Percentiles rank a stretch among this genome's conserved stretches.
Conservation (phyloP, 306 rosid genomes). For the Trifolium fragiferum region DNA sequence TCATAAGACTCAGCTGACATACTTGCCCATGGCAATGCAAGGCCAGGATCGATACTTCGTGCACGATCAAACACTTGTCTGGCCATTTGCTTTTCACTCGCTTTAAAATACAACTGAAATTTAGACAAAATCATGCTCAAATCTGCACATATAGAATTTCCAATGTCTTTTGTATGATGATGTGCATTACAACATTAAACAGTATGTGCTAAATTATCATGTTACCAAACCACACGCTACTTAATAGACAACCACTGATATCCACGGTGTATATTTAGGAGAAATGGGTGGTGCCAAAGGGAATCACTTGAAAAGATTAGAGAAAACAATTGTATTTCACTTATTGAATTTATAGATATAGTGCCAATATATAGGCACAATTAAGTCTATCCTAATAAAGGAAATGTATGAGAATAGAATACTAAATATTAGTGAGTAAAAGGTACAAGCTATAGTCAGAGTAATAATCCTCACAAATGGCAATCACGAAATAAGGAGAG, state of each 20-base stretch:
- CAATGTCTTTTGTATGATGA: not conserved
- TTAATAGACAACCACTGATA: not conserved
- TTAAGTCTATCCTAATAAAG: not conserved
- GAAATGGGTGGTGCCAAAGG: not conserved
- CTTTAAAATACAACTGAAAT: constrained; percentile 71
- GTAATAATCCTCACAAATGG: not conserved
- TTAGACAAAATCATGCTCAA: constrained; percentile 17
- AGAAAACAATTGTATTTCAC: not conserved
- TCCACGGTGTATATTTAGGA: not conserved
- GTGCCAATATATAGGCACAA: not conserved
- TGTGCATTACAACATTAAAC: not conserved
- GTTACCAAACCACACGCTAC: not conserved
- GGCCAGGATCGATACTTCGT: constrained; percentile 92
- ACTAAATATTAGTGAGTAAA: not conserved
- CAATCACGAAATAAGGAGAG: not conserved
- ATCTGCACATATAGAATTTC: constrained; percentile 12
- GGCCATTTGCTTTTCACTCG: constrained; percentile 71
- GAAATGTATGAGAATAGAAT: not conserved
- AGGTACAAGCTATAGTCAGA: not conserved
- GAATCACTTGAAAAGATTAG: constrained; percentile 2
- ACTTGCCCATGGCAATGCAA: constrained; percentile 97
- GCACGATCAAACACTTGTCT: constrained; percentile 85
- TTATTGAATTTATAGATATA: not conserved
- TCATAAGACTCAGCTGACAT: constrained; percentile 77
- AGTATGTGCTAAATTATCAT: not conserved